Evolutionary conservation across 805 yeast genomes (phyloP).

Genomic region (Jamesozyma gamospora): DNA sequence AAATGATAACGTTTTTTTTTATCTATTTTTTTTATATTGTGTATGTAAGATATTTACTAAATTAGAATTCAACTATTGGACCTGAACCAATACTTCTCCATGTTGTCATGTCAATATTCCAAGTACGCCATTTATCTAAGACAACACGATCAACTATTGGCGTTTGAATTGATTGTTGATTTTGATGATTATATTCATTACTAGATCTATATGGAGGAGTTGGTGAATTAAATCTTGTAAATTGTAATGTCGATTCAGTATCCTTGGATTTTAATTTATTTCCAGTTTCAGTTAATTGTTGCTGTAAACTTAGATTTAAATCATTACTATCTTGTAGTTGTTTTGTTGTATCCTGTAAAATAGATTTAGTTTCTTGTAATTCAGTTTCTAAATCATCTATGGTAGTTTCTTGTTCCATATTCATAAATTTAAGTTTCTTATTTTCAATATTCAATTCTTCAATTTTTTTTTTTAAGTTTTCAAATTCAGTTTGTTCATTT

Average conservation of each 20-base stretch:
- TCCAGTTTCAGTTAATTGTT: conserved; percentile 10
- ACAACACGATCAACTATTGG: conserved; percentile 38
- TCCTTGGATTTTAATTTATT: conserved; percentile 1
- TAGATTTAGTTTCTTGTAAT: conserved; percentile 17
- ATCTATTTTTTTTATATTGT: background rate
- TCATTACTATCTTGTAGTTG: background rate
- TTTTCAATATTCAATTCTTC: conserved; percentile 30
- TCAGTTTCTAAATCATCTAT: conserved; percentile 31
- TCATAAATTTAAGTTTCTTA: conserved; percentile 26
- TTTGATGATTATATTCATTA: background rate
- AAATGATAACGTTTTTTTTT: conserved; percentile 24
- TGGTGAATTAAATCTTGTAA: conserved; percentile 10
- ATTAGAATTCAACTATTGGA: conserved; percentile 41
- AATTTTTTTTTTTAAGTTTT: conserved; percentile 31
- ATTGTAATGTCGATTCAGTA: conserved; percentile 5
- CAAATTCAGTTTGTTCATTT: conserved; percentile 29
- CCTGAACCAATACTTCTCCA: conserved; percentile 73
- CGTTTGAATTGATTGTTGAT: background rate
- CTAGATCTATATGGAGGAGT: conserved; percentile 1
- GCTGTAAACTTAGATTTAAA: conserved; percentile 16
- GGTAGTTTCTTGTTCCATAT: conserved; percentile 27
- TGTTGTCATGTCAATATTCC: conserved; percentile 76
- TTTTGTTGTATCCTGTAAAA: background rate
- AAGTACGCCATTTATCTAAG: conserved; percentile 65
- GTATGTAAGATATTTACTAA: background rate